Conservation (phyloP, 495 filamentous ascomycete genomes). For the Daldinia caldariorum region DNA sequence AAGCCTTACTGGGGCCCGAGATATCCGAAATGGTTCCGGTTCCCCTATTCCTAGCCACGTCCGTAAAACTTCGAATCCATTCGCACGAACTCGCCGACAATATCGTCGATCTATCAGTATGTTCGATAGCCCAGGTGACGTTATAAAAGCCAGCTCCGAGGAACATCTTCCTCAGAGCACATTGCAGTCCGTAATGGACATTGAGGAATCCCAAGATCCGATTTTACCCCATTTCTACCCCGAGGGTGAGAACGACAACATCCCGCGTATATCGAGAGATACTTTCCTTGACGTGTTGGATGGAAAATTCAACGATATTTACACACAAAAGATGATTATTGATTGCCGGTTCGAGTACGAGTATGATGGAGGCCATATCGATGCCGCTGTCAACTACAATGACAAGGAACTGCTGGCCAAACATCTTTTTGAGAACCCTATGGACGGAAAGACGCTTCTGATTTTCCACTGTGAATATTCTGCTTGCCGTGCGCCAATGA, state of each 20-base stretch:
- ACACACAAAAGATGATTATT: conserved; percentile 81
- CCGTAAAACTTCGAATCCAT: conserved; percentile 75
- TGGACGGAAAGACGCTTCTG: conserved; percentile 75
- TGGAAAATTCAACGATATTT: conserved; percentile 78
- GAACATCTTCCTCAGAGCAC: conserved; percentile 58
- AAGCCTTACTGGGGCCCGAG: conserved; percentile 54
- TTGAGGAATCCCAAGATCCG: conserved; percentile 71
- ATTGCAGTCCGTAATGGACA: conserved; percentile 79
- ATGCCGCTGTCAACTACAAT: conserved; percentile 92
- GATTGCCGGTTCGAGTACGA: conserved; percentile 99
- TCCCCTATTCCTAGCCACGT: conserved; percentile 76
- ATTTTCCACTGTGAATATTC: conserved; percentile 99
- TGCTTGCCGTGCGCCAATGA: conserved; percentile 94
- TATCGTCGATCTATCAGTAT: conserved; percentile 94
- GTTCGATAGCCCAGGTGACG: conserved; percentile 91
- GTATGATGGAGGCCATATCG: conserved; percentile 95
- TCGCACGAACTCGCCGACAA: conserved; percentile 82
- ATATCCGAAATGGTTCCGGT: conserved; percentile 73
- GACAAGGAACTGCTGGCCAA: conserved; percentile 86
- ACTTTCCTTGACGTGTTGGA: conserved; percentile 88
- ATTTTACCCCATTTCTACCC: conserved; percentile 85
- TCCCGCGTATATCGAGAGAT: conserved; percentile 84
- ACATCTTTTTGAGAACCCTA: conserved; percentile 74
- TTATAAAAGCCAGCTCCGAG: conserved; percentile 75
- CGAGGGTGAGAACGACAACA: conserved; percentile 79